phyloP scores from a whole-genome alignment of 2,329 filamentous ascomycete species.

The Beauveria sp. region DNA sequence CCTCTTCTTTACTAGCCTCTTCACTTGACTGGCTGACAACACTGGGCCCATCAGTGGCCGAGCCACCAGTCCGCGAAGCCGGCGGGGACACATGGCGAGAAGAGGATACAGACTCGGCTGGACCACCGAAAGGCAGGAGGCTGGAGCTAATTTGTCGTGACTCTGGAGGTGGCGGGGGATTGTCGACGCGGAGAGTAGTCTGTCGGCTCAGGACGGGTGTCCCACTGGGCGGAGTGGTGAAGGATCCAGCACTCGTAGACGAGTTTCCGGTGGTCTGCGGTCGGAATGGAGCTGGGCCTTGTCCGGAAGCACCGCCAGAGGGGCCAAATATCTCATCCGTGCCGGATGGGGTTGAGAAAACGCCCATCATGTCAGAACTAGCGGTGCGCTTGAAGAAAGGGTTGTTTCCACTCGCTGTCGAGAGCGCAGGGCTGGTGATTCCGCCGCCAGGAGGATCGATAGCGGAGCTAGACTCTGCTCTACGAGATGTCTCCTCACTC shows the following conservation, averaged over 20 bases:
- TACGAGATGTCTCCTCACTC: slow-evolving; percentile 50
- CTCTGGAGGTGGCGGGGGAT: slow-evolving; percentile 55
- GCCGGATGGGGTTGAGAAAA: slow-evolving; percentile 43
- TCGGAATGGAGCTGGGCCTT: slow-evolving; percentile 35
- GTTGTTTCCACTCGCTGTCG: slow-evolving; percentile 72
- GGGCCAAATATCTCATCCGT: slow-evolving; percentile 77
- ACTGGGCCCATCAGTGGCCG: slow-evolving; percentile 16
- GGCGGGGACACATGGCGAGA: slow-evolving; percentile 73
- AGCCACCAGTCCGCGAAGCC: slow-evolving; percentile 48
- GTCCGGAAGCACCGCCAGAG: slow-evolving; percentile 29
- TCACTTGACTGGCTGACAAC: slow-evolving; percentile 16
- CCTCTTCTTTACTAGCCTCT: slow-evolving; percentile 15
- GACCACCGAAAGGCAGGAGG: slow-evolving; percentile 62
- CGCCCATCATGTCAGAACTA: slow-evolving; percentile 52
- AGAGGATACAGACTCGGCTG: slow-evolving; percentile 63
- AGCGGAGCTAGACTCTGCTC: slow-evolving; percentile 43
- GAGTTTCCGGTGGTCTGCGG: slow-evolving; percentile 53
- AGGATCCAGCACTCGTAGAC: slow-evolving; percentile 42
- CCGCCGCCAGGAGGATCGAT: slow-evolving; percentile 34
- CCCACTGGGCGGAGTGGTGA: slow-evolving; percentile 48
- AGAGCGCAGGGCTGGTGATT: slow-evolving; percentile 62
- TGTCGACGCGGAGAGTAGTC: slow-evolving; percentile 49
- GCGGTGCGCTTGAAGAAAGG: slow-evolving; percentile 79
- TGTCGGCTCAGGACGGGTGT: slow-evolving; percentile 56
- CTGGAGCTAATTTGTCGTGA: slow-evolving; percentile 72